Evolutionary conservation across 2,329 filamentous ascomycete species (phyloP).

Genomic region (Penicillium sp.): DNA sequence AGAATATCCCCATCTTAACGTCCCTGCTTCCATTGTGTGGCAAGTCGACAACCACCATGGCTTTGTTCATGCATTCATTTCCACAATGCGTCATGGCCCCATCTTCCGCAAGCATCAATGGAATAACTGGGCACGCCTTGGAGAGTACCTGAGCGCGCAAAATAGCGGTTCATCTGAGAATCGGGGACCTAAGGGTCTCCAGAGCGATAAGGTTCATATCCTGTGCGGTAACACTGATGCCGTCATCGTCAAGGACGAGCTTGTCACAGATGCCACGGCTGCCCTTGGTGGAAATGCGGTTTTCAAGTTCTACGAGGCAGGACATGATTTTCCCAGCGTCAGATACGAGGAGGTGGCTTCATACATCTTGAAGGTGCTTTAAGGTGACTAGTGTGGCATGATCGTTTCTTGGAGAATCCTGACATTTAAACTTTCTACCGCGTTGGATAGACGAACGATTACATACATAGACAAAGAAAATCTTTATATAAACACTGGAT

Average conservation of each 20-base stretch:
- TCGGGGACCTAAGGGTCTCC: conserved; percentile 32
- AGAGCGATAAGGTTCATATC: conserved; percentile 58
- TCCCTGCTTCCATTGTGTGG: conserved; percentile 66
- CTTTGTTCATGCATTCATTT: conserved; percentile 70
- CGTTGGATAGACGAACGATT: not conserved
- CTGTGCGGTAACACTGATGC: conserved; percentile 66
- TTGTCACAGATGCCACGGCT: conserved; percentile 59
- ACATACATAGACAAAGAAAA: conserved; percentile 12
- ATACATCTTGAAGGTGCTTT: conserved; percentile 48
- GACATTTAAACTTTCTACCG: not conserved
- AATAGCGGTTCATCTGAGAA: conserved; percentile 29
- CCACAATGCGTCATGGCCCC: conserved; percentile 67
- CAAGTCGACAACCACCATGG: conserved; percentile 66
- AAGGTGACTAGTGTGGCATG: conserved; percentile 11
- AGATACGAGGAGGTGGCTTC: conserved; percentile 59
- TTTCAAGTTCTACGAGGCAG: conserved; percentile 59
- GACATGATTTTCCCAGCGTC: conserved; percentile 69
- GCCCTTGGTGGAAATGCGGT: conserved; percentile 61
- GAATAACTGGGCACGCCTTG: conserved; percentile 61
- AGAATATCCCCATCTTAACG: conserved; percentile 53
- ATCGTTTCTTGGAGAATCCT: not conserved
- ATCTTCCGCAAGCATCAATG: conserved; percentile 60
- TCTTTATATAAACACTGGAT: not conserved
- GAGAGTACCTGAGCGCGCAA: conserved; percentile 48
- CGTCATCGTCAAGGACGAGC: conserved; percentile 65